Evolutionary conservation across 257 asterid genomes (phyloP).

Genomic region (Solanum clarkiae): DNA sequence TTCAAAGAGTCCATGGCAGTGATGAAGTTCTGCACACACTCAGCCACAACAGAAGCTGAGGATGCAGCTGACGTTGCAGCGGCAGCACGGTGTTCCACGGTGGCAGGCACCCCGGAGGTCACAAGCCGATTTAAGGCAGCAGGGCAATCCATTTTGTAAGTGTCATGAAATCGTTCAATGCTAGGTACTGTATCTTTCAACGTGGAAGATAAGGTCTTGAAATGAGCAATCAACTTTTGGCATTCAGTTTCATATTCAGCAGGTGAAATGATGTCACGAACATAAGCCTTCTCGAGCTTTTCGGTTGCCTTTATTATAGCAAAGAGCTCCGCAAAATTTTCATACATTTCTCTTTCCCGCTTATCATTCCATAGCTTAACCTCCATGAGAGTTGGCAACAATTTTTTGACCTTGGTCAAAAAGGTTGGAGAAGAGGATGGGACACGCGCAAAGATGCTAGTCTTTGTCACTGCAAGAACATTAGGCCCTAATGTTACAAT

Average conservation of each 20-base stretch:
- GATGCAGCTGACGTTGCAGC: slow-evolving; percentile 32
- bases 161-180: slow-evolving; percentile 73
- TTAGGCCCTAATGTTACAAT: slow-evolving; percentile 1
- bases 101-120: slow-evolving; percentile 88
- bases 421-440: slow-evolving; percentile 87
- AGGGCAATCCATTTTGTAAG: slow-evolving; percentile 75
- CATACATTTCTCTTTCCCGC: slow-evolving; percentile 96
- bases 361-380: slow-evolving; percentile 97
- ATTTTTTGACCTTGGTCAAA: not conserved
- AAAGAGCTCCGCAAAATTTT: slow-evolving; percentile 75
- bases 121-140: slow-evolving; percentile 74
- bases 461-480: slow-evolving; percentile 22
- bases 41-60: slow-evolving; percentile 84
- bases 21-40: slow-evolving; percentile 82
- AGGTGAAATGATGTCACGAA: slow-evolving; percentile 60
- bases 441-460: slow-evolving; percentile 84
- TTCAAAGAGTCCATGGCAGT: slow-evolving; percentile 92
- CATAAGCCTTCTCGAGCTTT: slow-evolving; percentile 87
- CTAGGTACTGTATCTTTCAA: slow-evolving; percentile 72
- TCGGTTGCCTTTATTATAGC: slow-evolving; percentile 87
- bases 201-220: slow-evolving; percentile 67
- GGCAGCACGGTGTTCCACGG: slow-evolving; percentile 79
- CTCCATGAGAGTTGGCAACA: slow-evolving; percentile 37
- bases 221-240: slow-evolving; percentile 71
- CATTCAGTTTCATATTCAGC: slow-evolving; percentile 69